Conservation (phyloP, 2,329 filamentous ascomycete genomes). For the Fusarium sp. region DNA sequence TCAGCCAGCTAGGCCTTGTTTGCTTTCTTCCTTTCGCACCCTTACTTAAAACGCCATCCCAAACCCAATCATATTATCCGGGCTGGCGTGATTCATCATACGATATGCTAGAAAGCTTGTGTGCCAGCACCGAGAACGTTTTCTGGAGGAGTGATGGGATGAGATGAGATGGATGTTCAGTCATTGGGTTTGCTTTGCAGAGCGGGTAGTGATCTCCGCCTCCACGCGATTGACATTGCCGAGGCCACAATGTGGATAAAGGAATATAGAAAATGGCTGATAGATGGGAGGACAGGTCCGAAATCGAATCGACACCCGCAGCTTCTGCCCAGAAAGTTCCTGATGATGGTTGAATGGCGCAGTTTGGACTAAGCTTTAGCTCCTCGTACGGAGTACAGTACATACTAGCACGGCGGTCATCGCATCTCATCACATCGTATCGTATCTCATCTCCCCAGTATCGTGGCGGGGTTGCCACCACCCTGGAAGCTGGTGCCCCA, state of each 20-base stretch:
- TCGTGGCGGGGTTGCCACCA: conserved; percentile 25
- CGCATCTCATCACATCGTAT: conserved; percentile 42
- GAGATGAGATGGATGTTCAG: conserved; percentile 7
- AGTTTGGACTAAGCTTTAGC: neutral
- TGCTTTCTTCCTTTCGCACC: conserved; percentile 27
- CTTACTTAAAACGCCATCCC: neutral
- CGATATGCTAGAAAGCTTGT: conserved; percentile 34
- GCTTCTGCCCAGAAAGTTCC: neutral
- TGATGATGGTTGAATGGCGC: no score
- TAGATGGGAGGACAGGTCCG: neutral
- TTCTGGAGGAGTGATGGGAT: conserved; percentile 8
- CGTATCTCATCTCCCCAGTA: conserved; percentile 42
- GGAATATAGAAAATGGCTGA: neutral
- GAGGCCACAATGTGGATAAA: neutral
- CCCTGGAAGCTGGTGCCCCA: conserved; percentile 29
- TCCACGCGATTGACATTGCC: conserved; percentile 1
- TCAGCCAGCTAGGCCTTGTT: conserved; percentile 17
- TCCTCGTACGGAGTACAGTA: no score
- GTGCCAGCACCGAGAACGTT: conserved; percentile 5
- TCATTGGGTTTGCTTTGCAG: conserved; percentile 27
- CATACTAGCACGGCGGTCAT: neutral
- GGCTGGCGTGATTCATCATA: conserved; percentile 44
- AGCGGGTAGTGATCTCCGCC: conserved; percentile 20
- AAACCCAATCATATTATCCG: conserved; percentile 22
- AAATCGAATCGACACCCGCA: neutral